A percentile compares a stretch with the other conserved stretches of the same genome.
Evolutionary conservation across 2,329 filamentous ascomycete species (phyloP).

Genomic region (Thelonectria olida): DNA sequence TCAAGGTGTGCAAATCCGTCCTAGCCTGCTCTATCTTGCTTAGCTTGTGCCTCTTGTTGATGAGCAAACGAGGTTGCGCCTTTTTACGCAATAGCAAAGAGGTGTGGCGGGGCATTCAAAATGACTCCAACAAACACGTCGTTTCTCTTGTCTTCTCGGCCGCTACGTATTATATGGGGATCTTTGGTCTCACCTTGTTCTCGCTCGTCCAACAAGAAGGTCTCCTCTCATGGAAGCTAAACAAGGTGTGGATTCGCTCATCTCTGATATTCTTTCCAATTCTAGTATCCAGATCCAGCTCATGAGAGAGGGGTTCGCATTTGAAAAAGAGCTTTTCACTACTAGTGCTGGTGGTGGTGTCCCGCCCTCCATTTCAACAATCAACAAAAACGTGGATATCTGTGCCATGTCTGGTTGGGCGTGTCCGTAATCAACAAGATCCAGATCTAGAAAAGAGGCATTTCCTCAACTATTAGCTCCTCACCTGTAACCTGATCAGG

Average conservation of each 20-base stretch:
- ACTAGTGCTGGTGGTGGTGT: background rate
- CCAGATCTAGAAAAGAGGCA: background rate
- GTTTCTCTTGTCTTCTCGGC: conserved; percentile 16
- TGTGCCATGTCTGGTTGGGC: background rate
- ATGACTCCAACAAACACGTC: background rate
- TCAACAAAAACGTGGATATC: conserved; percentile 10
- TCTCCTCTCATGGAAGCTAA: background rate
- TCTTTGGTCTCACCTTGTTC: background rate
- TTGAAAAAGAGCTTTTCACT: background rate
- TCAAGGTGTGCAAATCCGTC: conserved; percentile 11
- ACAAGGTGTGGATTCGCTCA: conserved; percentile 2
- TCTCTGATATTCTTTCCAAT: conserved; percentile 2
- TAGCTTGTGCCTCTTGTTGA: conserved; percentile 25
- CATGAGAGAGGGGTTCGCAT: conserved; percentile 6
- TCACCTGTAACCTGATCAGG: conserved; percentile 6
- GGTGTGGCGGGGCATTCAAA: conserved; percentile 30
- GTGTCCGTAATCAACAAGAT: conserved; percentile 6
- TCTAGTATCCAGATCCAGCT: conserved; percentile 9
- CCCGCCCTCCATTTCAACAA: background rate
- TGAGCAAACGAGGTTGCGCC: conserved; percentile 36
- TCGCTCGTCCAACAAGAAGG: background rate
- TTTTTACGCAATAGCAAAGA: conserved; percentile 42
- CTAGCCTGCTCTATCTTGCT: conserved; percentile 18
- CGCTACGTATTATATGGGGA: conserved; percentile 10
- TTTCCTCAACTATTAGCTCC: conserved; percentile 6